phyloP scores from a whole-genome alignment of 495 filamentous ascomycete species.

The Bathelium albidoporum region DNA sequence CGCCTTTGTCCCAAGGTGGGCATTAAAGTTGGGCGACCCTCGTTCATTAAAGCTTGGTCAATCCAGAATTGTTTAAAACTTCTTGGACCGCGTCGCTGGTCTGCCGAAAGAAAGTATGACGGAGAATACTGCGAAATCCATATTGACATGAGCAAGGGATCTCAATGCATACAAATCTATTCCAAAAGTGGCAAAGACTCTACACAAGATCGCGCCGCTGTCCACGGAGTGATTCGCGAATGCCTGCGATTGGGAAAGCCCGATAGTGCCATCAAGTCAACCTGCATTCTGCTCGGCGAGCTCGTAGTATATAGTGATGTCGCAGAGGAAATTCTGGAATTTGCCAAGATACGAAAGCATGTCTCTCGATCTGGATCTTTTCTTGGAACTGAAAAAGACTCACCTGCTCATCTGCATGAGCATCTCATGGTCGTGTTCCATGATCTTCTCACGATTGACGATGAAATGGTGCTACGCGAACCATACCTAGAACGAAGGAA shows the following conservation, averaged over 20 bases:
- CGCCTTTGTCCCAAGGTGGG: slow-evolving; percentile 53
- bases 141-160: slow-evolving; percentile 50
- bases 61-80: slow-evolving; percentile 66
- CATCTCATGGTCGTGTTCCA: slow-evolving; percentile 80
- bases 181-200: slow-evolving; percentile 89
- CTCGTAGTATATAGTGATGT: slow-evolving; percentile 65
- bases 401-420: slow-evolving; percentile 57
- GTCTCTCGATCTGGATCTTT: slow-evolving; percentile 62
- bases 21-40: slow-evolving; percentile 63
- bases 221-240: slow-evolving; percentile 46
- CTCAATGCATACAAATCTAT: slow-evolving; percentile 61
- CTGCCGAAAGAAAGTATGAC: slow-evolving; percentile 74
- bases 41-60: slow-evolving; percentile 63
- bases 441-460: slow-evolving; percentile 64
- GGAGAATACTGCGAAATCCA: slow-evolving; percentile 87
- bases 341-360: slow-evolving; percentile 73
- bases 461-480: slow-evolving; percentile 50
- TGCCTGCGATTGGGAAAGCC: slow-evolving; percentile 47
- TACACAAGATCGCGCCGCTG: slow-evolving; percentile 52
- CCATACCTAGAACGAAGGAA: slow-evolving; percentile 51
- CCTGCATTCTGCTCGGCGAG: slow-evolving; percentile 75
- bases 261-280: slow-evolving; percentile 46
- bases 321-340: slow-evolving; percentile 50
- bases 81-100: slow-evolving; percentile 47
- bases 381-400: slow-evolving; percentile 59